Evolutionary conservation across 495 filamentous ascomycete genomes (phyloP).

Genomic region (Chaetomidium leptoderma): DNA sequence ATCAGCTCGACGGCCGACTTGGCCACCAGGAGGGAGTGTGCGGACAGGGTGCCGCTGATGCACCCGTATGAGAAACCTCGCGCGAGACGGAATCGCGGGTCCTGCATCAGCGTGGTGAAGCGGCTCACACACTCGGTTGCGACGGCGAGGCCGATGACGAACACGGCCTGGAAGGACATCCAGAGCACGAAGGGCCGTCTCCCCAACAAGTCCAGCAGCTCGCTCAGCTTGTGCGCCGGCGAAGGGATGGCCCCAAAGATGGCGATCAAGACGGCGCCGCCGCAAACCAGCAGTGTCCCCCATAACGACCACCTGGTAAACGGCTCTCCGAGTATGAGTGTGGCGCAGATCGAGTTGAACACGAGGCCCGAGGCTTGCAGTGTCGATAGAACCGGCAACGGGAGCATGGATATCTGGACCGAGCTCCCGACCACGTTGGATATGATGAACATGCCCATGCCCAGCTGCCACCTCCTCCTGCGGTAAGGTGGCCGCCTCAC

Average conservation of each 20-base stretch:
- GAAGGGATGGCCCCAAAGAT: conserved; percentile 94
- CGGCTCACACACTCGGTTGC: conserved; percentile 55
- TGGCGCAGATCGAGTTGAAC: conserved; percentile 97
- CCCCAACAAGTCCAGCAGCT: conserved; percentile 72
- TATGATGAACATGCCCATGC: conserved; percentile 95
- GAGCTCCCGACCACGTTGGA: conserved; percentile 92
- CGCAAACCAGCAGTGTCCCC: conserved; percentile 82
- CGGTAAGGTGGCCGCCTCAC: conserved; percentile 80
- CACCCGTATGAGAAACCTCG: conserved; percentile 84
- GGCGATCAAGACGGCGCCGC: conserved; percentile 83
- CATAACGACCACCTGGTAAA: conserved; percentile 88
- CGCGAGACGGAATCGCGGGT: conserved; percentile 65
- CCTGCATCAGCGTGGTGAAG: conserved; percentile 48
- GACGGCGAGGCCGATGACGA: conserved; percentile 65
- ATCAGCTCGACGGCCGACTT: conserved; percentile 96
- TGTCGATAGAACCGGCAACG: conserved; percentile 89
- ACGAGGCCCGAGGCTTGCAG: conserved; percentile 94
- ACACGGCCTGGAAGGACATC: conserved; percentile 73
- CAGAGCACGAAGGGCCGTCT: conserved; percentile 78
- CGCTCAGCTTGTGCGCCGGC: conserved; percentile 80
- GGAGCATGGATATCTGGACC: conserved; percentile 95
- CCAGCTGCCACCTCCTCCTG: conserved; percentile 93
- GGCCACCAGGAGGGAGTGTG: conserved; percentile 86
- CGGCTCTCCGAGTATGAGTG: conserved; percentile 85
- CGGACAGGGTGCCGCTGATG: conserved; percentile 88